Conservation (phyloP, 176 grass and related monocot genomes). For the Aegilops sharonensis region DNA sequence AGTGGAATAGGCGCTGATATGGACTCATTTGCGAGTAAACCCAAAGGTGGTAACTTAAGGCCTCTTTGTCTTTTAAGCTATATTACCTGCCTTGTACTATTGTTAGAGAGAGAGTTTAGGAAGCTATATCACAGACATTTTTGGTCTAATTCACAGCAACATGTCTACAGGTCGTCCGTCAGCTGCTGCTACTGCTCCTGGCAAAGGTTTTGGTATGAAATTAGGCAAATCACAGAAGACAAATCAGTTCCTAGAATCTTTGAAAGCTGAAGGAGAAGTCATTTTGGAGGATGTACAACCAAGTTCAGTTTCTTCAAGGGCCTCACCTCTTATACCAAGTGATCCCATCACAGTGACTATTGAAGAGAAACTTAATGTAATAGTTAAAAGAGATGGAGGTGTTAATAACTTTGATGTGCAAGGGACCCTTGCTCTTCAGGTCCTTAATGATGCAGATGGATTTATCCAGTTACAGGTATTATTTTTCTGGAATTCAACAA, state of each 20-base stretch:
- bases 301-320: constrained; percentile 40
- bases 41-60: constrained; percentile 45
- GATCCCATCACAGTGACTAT: constrained; percentile 81
- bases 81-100: neutral
- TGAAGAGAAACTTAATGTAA: constrained; percentile 76
- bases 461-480: constrained; percentile 84
- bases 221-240: constrained; percentile 75
- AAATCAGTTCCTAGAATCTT: constrained; percentile 83
- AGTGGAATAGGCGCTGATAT: constrained; percentile 60
- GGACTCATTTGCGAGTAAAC: constrained; percentile 61
- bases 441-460: constrained; percentile 77
- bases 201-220: constrained; percentile 89
- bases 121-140: neutral
- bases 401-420: constrained; percentile 81
- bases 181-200: constrained; percentile 55
- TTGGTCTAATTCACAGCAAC: constrained; percentile 14
- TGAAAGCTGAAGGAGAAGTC: constrained; percentile 90
- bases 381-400: constrained; percentile 73
- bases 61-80: neutral
- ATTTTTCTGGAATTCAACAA: neutral
- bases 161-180: constrained; percentile 47
- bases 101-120: neutral
- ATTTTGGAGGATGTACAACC: constrained; percentile 81
- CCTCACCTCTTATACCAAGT: constrained; percentile 44
- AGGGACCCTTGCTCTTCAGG: constrained; percentile 79